Conservation (phyloP, 176 grass and related monocot species). For the Zoysia japonica region DNA sequence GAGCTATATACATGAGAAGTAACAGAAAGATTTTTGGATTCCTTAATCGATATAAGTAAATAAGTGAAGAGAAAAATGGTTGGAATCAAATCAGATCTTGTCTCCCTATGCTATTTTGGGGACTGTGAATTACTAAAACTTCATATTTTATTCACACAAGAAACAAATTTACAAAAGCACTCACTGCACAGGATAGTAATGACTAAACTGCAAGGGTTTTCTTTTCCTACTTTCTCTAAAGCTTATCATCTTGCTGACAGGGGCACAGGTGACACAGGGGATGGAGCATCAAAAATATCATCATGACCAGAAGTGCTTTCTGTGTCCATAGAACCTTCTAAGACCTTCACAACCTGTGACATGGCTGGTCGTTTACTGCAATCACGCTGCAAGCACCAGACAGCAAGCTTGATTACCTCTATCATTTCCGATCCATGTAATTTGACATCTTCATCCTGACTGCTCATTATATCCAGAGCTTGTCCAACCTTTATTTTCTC, state of each 20-base stretch:
- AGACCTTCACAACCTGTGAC: conserved; percentile 76
- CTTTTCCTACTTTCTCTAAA: conserved; percentile 13
- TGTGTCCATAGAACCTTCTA: conserved; percentile 62
- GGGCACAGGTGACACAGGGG: conserved; percentile 42
- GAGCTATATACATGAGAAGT: neutral
- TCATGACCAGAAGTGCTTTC: conserved; percentile 49
- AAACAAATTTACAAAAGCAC: conserved; percentile 26
- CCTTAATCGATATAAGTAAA: neutral
- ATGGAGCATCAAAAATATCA: conserved; percentile 48
- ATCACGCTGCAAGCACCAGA: conserved; percentile 77
- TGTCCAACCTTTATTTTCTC: conserved; percentile 64
- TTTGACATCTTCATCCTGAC: conserved; percentile 51
- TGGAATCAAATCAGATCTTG: neutral
- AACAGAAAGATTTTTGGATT: neutral
- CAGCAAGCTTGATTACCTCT: conserved; percentile 68
- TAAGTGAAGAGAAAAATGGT: neutral
- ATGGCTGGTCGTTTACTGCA: conserved; percentile 59
- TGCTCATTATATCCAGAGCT: conserved; percentile 56
- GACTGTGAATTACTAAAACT: neutral
- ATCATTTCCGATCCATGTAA: conserved; percentile 47
- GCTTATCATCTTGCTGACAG: conserved; percentile 37
- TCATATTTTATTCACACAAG: conserved; percentile 15
- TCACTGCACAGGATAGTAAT: neutral
- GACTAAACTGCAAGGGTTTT: neutral
- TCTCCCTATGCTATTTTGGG: neutral